Conservation (phyloP, 2,329 filamentous ascomycete species). For the Venturia pyrina region DNA sequence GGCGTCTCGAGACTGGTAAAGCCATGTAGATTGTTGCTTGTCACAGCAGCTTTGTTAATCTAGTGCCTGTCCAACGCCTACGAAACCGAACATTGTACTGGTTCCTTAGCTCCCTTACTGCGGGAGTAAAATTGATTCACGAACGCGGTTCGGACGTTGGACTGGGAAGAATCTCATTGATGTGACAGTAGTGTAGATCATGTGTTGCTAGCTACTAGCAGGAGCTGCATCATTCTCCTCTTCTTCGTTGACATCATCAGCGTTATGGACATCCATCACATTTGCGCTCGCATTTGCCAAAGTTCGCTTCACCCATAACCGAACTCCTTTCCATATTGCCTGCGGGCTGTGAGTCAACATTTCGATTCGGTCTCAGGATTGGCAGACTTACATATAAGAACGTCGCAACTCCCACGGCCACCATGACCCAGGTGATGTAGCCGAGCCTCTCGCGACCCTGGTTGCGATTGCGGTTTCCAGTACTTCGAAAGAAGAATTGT, state of each 20-base stretch:
- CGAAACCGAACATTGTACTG: too few relatives aligned
- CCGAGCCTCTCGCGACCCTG: slow-evolving; percentile 70
- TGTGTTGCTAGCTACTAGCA: neutral
- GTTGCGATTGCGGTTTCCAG: slow-evolving; percentile 42
- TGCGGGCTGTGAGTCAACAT: slow-evolving; percentile 27
- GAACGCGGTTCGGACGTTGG: too few relatives aligned
- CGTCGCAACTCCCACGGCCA: slow-evolving; percentile 69
- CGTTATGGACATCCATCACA: slow-evolving; percentile 70
- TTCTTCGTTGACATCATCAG: slow-evolving; percentile 46
- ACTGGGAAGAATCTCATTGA: slow-evolving; percentile 9
- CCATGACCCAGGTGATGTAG: slow-evolving; percentile 67
- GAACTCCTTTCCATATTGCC: slow-evolving; percentile 74
- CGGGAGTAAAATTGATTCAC: too few relatives aligned
- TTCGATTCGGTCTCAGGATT: neutral
- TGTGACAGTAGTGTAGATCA: neutral
- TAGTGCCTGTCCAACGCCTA: too few relatives aligned
- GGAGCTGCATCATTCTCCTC: slow-evolving; percentile 26
- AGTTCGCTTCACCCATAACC: slow-evolving; percentile 59
- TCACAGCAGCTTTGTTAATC: too few relatives aligned
- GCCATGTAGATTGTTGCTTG: too few relatives aligned
- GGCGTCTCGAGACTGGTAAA: too few relatives aligned
- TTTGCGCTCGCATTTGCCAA: slow-evolving; percentile 68
- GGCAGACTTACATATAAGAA: slow-evolving; percentile 61
- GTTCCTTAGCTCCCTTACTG: too few relatives aligned
- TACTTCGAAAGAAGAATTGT: slow-evolving; percentile 63